Conservation (phyloP, 139 green algal genomes). For the Mesotaenium endlicherianum region DNA sequence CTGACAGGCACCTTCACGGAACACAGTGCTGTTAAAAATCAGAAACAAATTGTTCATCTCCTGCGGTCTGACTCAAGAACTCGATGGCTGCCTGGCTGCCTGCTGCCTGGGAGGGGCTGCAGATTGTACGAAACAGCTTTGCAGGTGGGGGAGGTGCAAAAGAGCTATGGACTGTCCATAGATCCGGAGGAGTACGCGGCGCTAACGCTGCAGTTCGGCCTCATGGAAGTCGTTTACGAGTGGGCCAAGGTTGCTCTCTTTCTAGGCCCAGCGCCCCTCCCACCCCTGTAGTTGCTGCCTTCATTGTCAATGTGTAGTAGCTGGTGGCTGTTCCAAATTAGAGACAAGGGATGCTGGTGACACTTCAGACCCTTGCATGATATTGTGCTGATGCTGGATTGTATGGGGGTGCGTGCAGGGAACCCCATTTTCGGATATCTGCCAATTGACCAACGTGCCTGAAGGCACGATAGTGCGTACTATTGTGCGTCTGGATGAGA, state of each 20-base stretch:
- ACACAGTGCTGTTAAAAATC: too few relatives aligned
- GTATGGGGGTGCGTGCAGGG: too few relatives aligned
- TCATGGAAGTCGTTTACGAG: slow-evolving; percentile 89
- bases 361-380: too few relatives aligned
- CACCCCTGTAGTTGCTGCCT: not conserved
- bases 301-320: not conserved
- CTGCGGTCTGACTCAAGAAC: too few relatives aligned
- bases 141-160: slow-evolving; percentile 63
- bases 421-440: slow-evolving; percentile 86
- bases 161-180: slow-evolving; percentile 52
- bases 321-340: too few relatives aligned
- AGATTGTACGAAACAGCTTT: slow-evolving; percentile 44
- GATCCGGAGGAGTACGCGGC: slow-evolving; percentile 70
- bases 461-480: slow-evolving; percentile 92
- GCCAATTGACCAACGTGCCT: slow-evolving; percentile 83
- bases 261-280: not conserved
- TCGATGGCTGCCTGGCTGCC: too few relatives aligned
- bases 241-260: slow-evolving; percentile 71
- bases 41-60: too few relatives aligned
- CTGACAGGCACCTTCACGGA: too few relatives aligned
- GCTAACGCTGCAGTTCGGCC: slow-evolving; percentile 65
- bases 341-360: too few relatives aligned
- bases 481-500: slow-evolving; percentile 86
- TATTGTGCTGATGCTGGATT: too few relatives aligned
- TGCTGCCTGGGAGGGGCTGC: too few relatives aligned